Conservation (phyloP, 2,329 filamentous ascomycete genomes). For the Periconia digitata region DNA sequence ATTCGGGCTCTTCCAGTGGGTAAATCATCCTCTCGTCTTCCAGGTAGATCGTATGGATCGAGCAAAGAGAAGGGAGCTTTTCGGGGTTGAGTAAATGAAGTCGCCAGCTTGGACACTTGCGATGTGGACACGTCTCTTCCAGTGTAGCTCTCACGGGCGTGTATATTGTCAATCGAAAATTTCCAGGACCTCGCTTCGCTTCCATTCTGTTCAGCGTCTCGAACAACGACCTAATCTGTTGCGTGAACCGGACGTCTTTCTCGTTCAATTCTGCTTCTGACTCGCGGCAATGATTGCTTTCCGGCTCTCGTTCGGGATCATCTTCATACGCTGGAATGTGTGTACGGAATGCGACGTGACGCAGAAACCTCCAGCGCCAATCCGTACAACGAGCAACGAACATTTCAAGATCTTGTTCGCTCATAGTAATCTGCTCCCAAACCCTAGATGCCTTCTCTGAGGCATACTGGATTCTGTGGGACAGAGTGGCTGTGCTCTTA, state of each 20-base stretch:
- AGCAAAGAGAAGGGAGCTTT: constrained; percentile 1
- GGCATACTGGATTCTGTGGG: constrained; percentile 8
- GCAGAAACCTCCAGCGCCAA: constrained; percentile 12
- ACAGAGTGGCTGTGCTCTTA: constrained; percentile 15
- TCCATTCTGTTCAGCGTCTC: constrained; percentile 10
- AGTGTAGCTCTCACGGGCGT: constrained; percentile 2
- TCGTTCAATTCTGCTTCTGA: constrained; percentile 8
- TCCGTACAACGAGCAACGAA: constrained; percentile 12
- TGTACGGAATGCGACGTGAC: not conserved
- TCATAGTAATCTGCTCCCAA: constrained; percentile 8
- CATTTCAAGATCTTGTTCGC: constrained; percentile 3
- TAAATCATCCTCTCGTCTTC: not conserved
- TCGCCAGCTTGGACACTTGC: constrained; percentile 7
- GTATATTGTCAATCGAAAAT: constrained; percentile 8
- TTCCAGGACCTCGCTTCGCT: constrained; percentile 3
- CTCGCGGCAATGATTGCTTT: constrained; percentile 10
- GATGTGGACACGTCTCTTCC: constrained; percentile 2
- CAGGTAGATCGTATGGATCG: not conserved
- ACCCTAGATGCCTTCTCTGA: constrained; percentile 16
- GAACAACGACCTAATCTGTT: constrained; percentile 13
- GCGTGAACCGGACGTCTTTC: constrained; percentile 14
- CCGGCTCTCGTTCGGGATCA: constrained; percentile 2
- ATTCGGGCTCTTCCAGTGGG: constrained; percentile 2
- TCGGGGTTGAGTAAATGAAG: constrained; percentile 6
- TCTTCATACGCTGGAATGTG: constrained; percentile 1